Base-by-base conservation (phyloP, 805 yeast genomes). In the Lachancea lanzarotensis region DNA sequence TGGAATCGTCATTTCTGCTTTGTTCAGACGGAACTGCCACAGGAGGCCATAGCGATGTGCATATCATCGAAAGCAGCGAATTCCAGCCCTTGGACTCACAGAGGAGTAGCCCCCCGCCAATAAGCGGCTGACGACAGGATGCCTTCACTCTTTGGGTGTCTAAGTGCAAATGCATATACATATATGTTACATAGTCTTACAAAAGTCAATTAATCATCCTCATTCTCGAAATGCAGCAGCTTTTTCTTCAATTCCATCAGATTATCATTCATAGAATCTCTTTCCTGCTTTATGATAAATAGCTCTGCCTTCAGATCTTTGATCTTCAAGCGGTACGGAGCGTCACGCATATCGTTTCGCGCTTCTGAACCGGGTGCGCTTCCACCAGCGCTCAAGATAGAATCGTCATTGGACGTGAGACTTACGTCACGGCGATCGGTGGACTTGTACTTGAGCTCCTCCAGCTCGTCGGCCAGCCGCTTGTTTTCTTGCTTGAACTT, bases 291-390 rank as follows among this genome's bases (percentile, higher is more conserved):
- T 52, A 83, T 74, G 45, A 88, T 84, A 55, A 76, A 83, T 52
- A 88, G 69, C 60, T 87, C 95, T 3, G 95, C 95, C 56, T 86
- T 85, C 54, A 88, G 67, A 54, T 88, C 95, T 54, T 84, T 80
- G 36, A 88, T 74, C 64, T 82, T 84, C 69, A 87, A 73, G 50
- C 80, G 84, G 56, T 75, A 84, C 51, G 83, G 88, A 38, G 84
- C 74, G 44, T 67, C 64, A 31, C 63, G 62, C 42, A 66, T 45
- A 42, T 34, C 47, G 34, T 48, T 46, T 17, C 53, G 61, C 17
- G 66, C 45, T 25, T 56, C 63, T 25, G 60, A 49, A 19, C 65
- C 52, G 51, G 20, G 42, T 9, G 45, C 45, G 38, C 31, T 44
- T 3, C 38, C 36, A 2, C 43, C 46, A 33, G 49, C 48, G 32